Conservation (phyloP, 176 grass and related monocot species). For the Musa troglodytarum region DNA sequence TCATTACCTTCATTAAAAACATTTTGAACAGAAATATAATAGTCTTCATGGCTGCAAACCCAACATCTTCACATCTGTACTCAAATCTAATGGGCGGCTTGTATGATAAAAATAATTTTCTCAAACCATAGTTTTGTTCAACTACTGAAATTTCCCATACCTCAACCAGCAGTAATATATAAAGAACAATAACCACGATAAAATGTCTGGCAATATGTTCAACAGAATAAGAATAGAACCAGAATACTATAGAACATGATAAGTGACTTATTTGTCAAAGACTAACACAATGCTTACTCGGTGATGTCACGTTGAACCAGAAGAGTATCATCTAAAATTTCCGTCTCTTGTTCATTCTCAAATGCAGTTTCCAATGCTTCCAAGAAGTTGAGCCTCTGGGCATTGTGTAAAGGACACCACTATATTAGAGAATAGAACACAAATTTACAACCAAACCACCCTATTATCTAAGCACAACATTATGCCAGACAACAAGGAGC, state of each 20-base stretch:
- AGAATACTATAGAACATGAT: background rate
- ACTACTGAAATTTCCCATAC: background rate
- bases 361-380: slow-evolving; percentile 57
- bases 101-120: background rate
- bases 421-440: slow-evolving; percentile 6
- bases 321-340: slow-evolving; percentile 28
- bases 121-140: background rate
- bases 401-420: slow-evolving; percentile 13
- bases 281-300: slow-evolving; percentile 36
- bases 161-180: background rate
- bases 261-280: background rate
- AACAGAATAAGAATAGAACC: background rate
- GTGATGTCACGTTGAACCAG: slow-evolving; percentile 3
- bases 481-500: background rate
- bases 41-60: too few relatives aligned
- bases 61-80: too few relatives aligned
- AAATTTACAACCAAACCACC: background rate
- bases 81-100: too few relatives aligned
- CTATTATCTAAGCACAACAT: background rate
- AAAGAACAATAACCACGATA: background rate
- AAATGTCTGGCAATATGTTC: background rate
- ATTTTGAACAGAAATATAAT: too few relatives aligned
- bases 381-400: slow-evolving; percentile 49
- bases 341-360: slow-evolving; percentile 34
- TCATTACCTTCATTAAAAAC: too few relatives aligned